Percentiles rank a stretch among this genome's conserved stretches.
These are phyloP conservation scores for Salix viminalis DNA, from an alignment of 345 rosid genomes.

Conservation along the genomic window DNA sequence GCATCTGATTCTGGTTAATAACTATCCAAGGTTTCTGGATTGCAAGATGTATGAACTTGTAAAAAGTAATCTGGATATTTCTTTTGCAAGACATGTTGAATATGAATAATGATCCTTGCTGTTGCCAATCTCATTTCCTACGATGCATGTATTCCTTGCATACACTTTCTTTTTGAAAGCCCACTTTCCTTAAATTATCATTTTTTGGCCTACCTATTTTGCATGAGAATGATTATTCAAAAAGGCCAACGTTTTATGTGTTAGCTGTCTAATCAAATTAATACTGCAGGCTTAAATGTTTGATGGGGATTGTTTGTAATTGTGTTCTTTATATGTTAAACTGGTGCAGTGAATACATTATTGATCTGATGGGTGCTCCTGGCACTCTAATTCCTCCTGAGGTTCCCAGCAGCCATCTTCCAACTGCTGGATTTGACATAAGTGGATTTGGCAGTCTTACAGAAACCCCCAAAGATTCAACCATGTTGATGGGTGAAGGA, in stretches of 20 bases:
- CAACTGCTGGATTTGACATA: slow-evolving; percentile 43
- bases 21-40: not conserved
- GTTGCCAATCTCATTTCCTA: slow-evolving; percentile 4
- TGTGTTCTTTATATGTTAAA: slow-evolving; percentile 20
- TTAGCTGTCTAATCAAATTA: slow-evolving; percentile 4
- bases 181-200: not conserved
- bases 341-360: slow-evolving; percentile 76
- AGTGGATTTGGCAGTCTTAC: slow-evolving; percentile 43
- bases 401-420: slow-evolving; percentile 69
- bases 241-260: not conserved
- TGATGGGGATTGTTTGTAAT: slow-evolving; percentile 5
- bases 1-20: not conserved
- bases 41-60: not conserved
- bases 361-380: slow-evolving; percentile 98
- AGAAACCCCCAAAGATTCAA: slow-evolving; percentile 29
- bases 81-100: not conserved
- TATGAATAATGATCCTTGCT: not conserved
- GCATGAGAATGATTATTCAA: not conserved
- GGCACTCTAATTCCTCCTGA: slow-evolving; percentile 85
- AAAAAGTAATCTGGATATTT: not conserved
- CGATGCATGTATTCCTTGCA: not conserved
- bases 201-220: not conserved
- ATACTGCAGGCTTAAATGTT: slow-evolving; percentile 3
- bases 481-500: slow-evolving; percentile 37
- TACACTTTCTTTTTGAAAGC: not conserved